Conservation (phyloP, 2,329 filamentous ascomycete genomes). For the Cercospora janseana region DNA sequence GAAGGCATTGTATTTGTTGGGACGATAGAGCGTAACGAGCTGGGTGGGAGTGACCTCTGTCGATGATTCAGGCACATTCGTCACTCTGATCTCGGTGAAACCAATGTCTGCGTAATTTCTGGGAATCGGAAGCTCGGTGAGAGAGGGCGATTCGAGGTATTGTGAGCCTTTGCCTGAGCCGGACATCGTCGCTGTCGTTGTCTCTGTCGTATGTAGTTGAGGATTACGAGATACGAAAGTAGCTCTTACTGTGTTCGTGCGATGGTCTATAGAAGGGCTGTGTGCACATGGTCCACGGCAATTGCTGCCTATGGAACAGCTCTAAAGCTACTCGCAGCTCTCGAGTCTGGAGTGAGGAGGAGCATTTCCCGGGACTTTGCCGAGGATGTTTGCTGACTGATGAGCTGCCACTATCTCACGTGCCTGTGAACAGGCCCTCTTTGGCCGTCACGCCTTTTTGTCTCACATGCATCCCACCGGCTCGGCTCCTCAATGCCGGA, state of each 20-base stretch:
- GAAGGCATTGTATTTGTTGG: constrained; percentile 67
- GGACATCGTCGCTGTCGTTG: constrained; percentile 4
- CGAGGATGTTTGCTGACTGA: constrained; percentile 3
- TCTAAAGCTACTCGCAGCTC: constrained; percentile 13
- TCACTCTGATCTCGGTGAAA: constrained; percentile 44
- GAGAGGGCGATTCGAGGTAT: constrained; percentile 24
- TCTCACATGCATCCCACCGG: not conserved
- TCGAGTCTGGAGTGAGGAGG: constrained; percentile 9
- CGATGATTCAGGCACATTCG: constrained; percentile 47
- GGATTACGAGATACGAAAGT: not conserved
- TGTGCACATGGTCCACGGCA: constrained; percentile 13
- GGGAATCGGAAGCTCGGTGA: constrained; percentile 24
- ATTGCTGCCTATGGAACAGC: constrained; percentile 16
- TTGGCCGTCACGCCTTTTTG: not conserved
- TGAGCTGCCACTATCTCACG: not conserved
- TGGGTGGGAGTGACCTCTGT: constrained; percentile 60
- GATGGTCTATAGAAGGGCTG: not conserved
- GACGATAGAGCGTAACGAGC: constrained; percentile 63
- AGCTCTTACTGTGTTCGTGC: not conserved
- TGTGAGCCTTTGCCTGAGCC: constrained; percentile 17
- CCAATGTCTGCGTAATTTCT: constrained; percentile 41
- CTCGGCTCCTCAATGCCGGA: constrained; percentile 12
- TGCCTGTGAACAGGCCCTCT: not conserved
- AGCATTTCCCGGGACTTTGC: constrained; percentile 6
- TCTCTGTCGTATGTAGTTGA: not conserved